Base-by-base conservation (phyloP, 768 basidiomycete species). In the Boletales sp. region DNA sequence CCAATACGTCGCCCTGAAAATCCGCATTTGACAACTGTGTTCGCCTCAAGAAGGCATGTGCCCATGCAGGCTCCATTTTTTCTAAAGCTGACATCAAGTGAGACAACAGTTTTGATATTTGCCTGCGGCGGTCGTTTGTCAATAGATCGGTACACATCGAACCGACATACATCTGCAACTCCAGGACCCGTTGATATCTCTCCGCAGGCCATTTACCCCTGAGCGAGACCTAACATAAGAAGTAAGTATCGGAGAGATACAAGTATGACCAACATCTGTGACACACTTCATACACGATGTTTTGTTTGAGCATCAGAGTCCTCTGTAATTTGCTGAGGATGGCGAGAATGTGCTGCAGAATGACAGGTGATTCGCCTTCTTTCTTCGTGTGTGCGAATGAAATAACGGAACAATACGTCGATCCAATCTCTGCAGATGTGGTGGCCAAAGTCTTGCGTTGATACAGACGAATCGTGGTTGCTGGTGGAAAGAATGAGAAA, bases 1-100 rank as follows among this genome's bases (percentile, higher is more conserved):
- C 87, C 4, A 94, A 74, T 8, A 91, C 75, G 48, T 93, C 90
- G 2, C 91, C 92, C 54, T 93, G 83, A 56, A 94, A 94, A 54
- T 84, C 81, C 0, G 84, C 75, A 61, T 94, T 90, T 32, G 84
- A 71, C 51, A 94, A 78, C 11, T 88, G 74, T 0, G 89, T 88
- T 30, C 90, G 72, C 17, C 78, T 77, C 15, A 94, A 74, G 54
- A 93, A 82, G 0, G 90, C 90, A 11, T 76, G 74, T 2, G 84
- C 74, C 91, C 92, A 94, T 11, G 82, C 75, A 2, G 82, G 81
- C 42, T 91, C 86, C 43, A 94, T 72, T 52, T 84, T 80, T 39
- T 81, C 78, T 9, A 90, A 68, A 12, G 89, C 79, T 8, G 87
- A 88, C 69, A 84, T 75, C 8, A 94, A 66, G 58, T 93, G 83